Base-by-base conservation (phyloP, 768 basidiomycete species). In the button mushroom (Agaricus bisporus) region DNA sequence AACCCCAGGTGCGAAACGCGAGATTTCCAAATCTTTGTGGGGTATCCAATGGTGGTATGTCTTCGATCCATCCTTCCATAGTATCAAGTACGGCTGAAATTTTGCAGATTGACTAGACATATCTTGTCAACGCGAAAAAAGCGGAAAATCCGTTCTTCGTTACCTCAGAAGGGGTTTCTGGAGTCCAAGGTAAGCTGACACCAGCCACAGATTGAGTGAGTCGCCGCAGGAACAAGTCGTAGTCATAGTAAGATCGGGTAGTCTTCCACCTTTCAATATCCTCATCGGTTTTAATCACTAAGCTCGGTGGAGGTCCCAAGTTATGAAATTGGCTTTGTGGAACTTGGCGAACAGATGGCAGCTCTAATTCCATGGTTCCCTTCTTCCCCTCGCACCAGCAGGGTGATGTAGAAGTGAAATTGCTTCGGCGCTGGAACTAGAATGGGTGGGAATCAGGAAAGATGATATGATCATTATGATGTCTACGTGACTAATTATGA, bases 21-120 rank as follows among this genome's bases (percentile, higher is more conserved):
- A 94, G 79, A 68, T 98, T 97, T 1, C 95, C 95, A 64, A 88
- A 99, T 9, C 93, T 78, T 60, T 97, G 95, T 5, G 87, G 80
- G 7, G 85, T 80, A 37, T 78, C 64, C 5, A 81, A 75, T 0
- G 86, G 82, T 2, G 94, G 94, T 8, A 94, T 87, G 25, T 86
- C 83, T 36, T 88, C 82, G 22, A 94, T 82, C 91, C 91, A 92
- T 1, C 58, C 57, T 58, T 84, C 81, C 39, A 97, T 68, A 10
- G 74, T 72, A 55, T 86, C 79, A 15, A 99, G 70, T 56, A 95
- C 69, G 4, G 60, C 61, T 1, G 93, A 59, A 11, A 78, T 66
- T 44, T 64, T 62, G n/a, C 60, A 56, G 36, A 82, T 73, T 10
- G 78, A 71, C 85, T 87, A 56, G 20, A 20, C 37, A 36, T 20